phyloP scores from a whole-genome alignment of 148 eudicot species.

The Polygonum maritimum region DNA sequence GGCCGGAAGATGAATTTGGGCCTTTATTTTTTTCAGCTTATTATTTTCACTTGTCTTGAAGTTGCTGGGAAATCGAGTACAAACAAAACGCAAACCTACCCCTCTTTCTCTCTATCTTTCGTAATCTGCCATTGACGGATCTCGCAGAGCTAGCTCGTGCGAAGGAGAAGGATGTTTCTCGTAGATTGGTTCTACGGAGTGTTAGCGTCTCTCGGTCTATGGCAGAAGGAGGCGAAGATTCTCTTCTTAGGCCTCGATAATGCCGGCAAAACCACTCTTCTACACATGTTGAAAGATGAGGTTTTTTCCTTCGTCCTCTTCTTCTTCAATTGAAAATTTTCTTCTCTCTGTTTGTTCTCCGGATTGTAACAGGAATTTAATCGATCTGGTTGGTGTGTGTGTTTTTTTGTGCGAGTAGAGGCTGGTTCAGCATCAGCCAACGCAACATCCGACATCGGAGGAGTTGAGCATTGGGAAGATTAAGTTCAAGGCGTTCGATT shows the following conservation, averaged over 20 bases:
- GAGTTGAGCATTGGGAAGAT: slow-evolving; percentile 70
- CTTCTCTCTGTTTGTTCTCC: background rate
- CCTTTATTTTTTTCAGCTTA: background rate
- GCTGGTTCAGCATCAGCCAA: slow-evolving; percentile 70
- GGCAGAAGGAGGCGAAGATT: slow-evolving; percentile 79
- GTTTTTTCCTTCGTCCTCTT: slow-evolving; percentile 11
- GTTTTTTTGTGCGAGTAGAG: slow-evolving; percentile 23
- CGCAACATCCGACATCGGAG: slow-evolving; percentile 69
- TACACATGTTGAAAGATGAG: slow-evolving; percentile 78
- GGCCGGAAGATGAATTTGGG: background rate
- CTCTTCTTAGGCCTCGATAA: slow-evolving; percentile 68
- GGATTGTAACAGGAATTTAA: slow-evolving; percentile 4
- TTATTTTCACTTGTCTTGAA: background rate
- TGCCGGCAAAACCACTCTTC: slow-evolving; percentile 72
- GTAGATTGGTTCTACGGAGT: slow-evolving; percentile 71
- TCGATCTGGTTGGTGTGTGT: slow-evolving; percentile 6
- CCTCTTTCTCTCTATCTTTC: background rate
- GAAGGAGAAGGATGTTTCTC: slow-evolving; percentile 30
- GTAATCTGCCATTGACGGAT: slow-evolving; percentile 9
- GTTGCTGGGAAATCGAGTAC: slow-evolving; percentile 4
- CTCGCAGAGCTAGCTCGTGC: slow-evolving; percentile 5
- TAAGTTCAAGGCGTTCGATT: slow-evolving; percentile 74
- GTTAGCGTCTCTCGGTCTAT: slow-evolving; percentile 55
- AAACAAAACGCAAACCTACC: slow-evolving; percentile 7
- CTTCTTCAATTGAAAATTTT: background rate